Evolutionary conservation across 1,284 basidiomycete species (phyloP), one percentile per base, ranked within the genome.

Genomic region (Leccinum insigne): DNA sequence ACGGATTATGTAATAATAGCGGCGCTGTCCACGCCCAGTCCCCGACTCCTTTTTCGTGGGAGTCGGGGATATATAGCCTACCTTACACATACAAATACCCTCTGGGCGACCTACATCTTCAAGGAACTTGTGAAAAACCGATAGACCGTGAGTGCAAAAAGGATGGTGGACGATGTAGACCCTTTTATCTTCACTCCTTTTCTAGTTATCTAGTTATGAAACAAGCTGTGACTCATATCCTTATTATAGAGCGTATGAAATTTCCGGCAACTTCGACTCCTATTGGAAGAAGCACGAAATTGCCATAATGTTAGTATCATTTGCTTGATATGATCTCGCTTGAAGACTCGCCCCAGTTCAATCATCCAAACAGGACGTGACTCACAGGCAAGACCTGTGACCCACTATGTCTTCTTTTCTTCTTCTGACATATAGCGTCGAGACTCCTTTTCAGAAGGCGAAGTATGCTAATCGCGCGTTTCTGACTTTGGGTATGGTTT

Each of bases 221-320:
- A 38, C 35, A 38, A 38, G 35, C 11, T 38, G 35, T 38, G 35
- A 38, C 35, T 38, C 11, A 38, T 38, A 38, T 38, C 35, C 35
- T 38, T 38, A 38, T 38, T 38, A 38, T 38, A 38, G 35, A 38
- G 35, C 35, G 11, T 38, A 38, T 38, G 35, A 38, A 38, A 38
- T 38, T 38, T 38, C 35, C 99, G 97, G 98, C 97, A 99, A 77
- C 85, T 99, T 6, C 89, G 98, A 1, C 85, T 99, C 62, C 84
- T 99, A 9, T 99, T 99, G 5, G 97, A 99, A 71, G 98, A 99
- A 80, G 98, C 98, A 2, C 87, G 91, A 56, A 91, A 91, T 64
- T 92, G 89, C 63, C 97, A 99, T 35, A 35, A 35, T 35, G 32
- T 75, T 0, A 93, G 91, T 70, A 99, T 97, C 75, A 96, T 97